phyloP scores from a whole-genome alignment of 2,329 filamentous ascomycete species.

The Cordyceps fumosorosea region DNA sequence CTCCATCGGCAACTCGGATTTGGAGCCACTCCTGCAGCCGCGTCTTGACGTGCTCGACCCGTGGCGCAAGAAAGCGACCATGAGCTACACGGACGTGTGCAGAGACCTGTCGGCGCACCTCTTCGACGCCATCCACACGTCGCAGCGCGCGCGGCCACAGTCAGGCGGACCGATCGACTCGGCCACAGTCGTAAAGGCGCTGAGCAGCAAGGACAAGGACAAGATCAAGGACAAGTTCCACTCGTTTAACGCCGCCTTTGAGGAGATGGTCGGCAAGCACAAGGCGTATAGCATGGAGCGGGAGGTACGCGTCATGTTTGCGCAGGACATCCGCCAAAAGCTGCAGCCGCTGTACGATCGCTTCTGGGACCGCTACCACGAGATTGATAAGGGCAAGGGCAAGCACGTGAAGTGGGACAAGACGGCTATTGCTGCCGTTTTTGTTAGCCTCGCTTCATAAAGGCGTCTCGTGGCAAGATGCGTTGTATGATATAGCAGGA shows the following conservation, averaged over 20 bases:
- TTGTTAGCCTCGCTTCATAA: slow-evolving; percentile 41
- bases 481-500: slow-evolving; percentile 5
- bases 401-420: slow-evolving; percentile 99
- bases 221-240: slow-evolving; percentile 94
- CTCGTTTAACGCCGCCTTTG: slow-evolving; percentile 83
- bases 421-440: slow-evolving; percentile 63
- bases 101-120: slow-evolving; percentile 79
- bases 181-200: slow-evolving; percentile 71
- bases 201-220: slow-evolving; percentile 89
- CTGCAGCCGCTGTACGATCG: slow-evolving; percentile 90
- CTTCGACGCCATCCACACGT: slow-evolving; percentile 84
- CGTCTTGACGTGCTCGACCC: slow-evolving; percentile 63
- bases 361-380: slow-evolving; percentile 96
- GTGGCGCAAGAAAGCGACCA: slow-evolving; percentile 82
- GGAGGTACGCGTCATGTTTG: slow-evolving; percentile 75
- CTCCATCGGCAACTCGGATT: slow-evolving; percentile 74
- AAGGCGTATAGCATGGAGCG: slow-evolving; percentile 83
- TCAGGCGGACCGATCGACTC: slow-evolving; percentile 74
- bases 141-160: slow-evolving; percentile 62
- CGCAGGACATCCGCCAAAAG: slow-evolving; percentile 79
- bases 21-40: slow-evolving; percentile 63
- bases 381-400: slow-evolving; percentile 94
- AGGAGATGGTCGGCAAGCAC: slow-evolving; percentile 78
- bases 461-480: neutral
- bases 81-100: slow-evolving; percentile 79